Evolutionary conservation across 208 protist species (phyloP), one percentile per base, ranked within the genome.

Genomic region (Endotrypanum monterogeii): DNA sequence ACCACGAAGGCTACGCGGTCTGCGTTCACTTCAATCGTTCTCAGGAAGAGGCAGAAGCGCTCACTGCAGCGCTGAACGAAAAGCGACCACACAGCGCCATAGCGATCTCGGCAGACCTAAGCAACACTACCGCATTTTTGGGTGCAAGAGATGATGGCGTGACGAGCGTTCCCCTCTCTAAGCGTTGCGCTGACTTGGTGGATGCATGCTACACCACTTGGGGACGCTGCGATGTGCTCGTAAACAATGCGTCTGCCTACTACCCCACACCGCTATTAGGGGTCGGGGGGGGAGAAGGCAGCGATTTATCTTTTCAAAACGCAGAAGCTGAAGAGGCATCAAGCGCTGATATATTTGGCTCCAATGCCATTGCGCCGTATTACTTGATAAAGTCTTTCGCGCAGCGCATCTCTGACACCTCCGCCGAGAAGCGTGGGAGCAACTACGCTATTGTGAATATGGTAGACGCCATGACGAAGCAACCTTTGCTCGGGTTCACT

Each of bases 191-290:
- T 2, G 74, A 25, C 2, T 65, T 94, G 44, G 52, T 94, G 8
- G 79, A 76, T 23, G 72, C 14, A 46, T 96, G 89, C 70, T 88
- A 87, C 71, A 28, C 48, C 20, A 55, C 67, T 20, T 93, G 89
- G 83, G 87, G 91, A 4, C 88, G 89, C 14, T 91, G 85, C 65
- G 91, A 96, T 65, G 89, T 90, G 41, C 77, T 96, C 44, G 89
- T 96, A n/a, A 96, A 96, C 80, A 96, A 92, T 73, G 91, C 91
- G 56, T 96, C 91, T 2, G 82, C 89, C 8, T 96, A 87, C 67
- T 89, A 85, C 60, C 85, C 91, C 28, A 92, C 89, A 1, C 87
- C 88, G 46, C 78, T 96, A 48, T 44, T 89, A 32, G 61, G 66
- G 30, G 23, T 56, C 6, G 60, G 7, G 20, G 60, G 7, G 20